Percentiles rank a stretch among this genome's conserved stretches.
Evolutionary conservation across 129 eudicot species (phyloP).

Genomic region (Artemisia tridentata): DNA sequence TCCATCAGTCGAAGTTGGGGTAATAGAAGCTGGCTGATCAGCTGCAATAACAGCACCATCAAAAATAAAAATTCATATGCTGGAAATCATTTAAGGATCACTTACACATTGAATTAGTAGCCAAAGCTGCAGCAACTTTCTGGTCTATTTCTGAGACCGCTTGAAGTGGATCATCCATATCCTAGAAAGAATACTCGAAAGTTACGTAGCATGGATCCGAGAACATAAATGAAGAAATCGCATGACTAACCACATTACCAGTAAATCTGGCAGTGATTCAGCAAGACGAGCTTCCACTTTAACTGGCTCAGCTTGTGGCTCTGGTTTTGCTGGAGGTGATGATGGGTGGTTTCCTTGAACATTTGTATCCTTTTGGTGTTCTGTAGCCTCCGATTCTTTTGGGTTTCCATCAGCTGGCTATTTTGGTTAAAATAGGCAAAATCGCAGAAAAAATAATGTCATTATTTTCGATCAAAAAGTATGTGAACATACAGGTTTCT

Average conservation of each 20-base stretch:
- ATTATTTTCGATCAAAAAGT: neutral
- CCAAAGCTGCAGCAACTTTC: slow-evolving; percentile 66
- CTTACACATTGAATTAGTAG: slow-evolving; percentile 78
- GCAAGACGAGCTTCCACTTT: slow-evolving; percentile 53
- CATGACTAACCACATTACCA: slow-evolving; percentile 40
- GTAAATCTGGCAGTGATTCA: slow-evolving; percentile 62
- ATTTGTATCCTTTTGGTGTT: slow-evolving; percentile 56
- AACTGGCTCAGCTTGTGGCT: slow-evolving; percentile 41
- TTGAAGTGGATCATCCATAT: slow-evolving; percentile 66
- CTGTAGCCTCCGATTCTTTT: slow-evolving; percentile 52
- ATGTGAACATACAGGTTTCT: neutral
- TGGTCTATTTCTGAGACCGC: slow-evolving; percentile 63
- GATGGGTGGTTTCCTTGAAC: slow-evolving; percentile 44
- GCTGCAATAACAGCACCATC: slow-evolving; percentile 29
- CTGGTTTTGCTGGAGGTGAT: slow-evolving; percentile 53
- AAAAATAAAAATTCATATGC: neutral
- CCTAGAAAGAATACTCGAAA: slow-evolving; percentile 31
- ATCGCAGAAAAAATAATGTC: slow-evolving; percentile 4
- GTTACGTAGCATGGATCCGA: neutral
- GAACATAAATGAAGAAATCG: neutral
- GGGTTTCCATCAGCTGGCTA: slow-evolving; percentile 46
- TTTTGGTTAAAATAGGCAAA: slow-evolving; percentile 21
- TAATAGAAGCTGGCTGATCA: slow-evolving; percentile 45
- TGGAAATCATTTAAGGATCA: neutral
- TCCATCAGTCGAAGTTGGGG: slow-evolving; percentile 49